Conservation (phyloP, 345 rosid genomes). For the Garcia nutans region DNA sequence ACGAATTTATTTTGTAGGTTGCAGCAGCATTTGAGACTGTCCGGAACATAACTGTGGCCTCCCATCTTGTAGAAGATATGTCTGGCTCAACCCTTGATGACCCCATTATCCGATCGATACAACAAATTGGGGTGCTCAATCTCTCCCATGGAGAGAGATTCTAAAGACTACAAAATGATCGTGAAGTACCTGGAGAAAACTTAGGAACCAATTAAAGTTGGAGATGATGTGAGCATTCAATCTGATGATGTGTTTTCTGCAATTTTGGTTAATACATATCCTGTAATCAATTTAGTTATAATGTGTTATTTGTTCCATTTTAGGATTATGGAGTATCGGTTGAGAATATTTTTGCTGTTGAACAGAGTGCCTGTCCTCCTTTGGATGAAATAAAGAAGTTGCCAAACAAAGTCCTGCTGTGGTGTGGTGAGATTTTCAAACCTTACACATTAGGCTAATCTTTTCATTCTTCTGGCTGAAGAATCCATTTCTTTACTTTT, state of each 20-base stretch:
- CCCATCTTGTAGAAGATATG: constrained; percentile 70
- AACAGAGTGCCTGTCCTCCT: constrained; percentile 53
- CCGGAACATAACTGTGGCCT: constrained; percentile 63
- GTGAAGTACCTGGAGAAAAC: constrained; percentile 63
- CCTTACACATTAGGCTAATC: too few relatives aligned
- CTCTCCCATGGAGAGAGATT: constrained; percentile 50
- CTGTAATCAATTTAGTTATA: neutral
- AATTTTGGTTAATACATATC: neutral
- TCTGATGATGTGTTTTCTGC: neutral
- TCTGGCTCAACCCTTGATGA: constrained; percentile 66
- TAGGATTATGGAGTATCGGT: constrained; percentile 67
- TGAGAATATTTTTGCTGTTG: constrained; percentile 55
- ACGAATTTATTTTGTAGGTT: constrained; percentile 38
- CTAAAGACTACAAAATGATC: constrained; percentile 75
- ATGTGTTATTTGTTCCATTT: neutral
- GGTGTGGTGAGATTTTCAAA: constrained; percentile 63
- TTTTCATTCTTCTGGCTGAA: neutral
- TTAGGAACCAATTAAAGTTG: constrained; percentile 68
- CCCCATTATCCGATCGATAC: constrained; percentile 57
- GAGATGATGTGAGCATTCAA: constrained; percentile 49
- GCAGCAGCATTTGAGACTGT: constrained; percentile 64
- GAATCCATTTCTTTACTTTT: too few relatives aligned
- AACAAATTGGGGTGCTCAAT: constrained; percentile 57
- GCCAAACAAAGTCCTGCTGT: constrained; percentile 64
- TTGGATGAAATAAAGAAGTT: constrained; percentile 60